Percentiles rank a stretch among this genome's conserved stretches.
These are phyloP conservation scores for Alternaria infectoria DNA, from an alignment of 2,329 filamentous ascomycete genomes.

Conservation along the genomic window DNA sequence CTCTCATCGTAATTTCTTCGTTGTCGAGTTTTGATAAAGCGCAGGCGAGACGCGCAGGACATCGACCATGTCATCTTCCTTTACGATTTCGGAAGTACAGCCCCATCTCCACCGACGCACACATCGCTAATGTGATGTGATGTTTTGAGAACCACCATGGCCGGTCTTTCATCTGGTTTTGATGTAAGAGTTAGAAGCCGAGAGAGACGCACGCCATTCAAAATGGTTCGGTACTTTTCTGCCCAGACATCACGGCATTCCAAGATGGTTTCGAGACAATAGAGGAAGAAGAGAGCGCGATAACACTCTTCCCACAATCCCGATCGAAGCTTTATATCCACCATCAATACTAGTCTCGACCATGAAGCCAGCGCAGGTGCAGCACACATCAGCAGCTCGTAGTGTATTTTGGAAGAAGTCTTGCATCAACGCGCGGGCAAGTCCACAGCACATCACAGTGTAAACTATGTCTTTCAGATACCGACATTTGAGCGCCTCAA, in stretches of 20 bases:
- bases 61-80: no score
- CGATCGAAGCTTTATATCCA: not conserved
- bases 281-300: not conserved
- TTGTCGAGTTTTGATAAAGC: not conserved
- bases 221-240: no score
- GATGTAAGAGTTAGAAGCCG: no score
- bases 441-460: not conserved
- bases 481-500: not conserved
- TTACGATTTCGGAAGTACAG: no score
- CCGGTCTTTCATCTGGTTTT: no score
- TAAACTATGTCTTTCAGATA: not conserved
- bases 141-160: no score
- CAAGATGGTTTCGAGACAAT: no score
- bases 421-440: not conserved
- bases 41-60: not conserved
- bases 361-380: fast-evolving
- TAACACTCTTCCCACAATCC: not conserved
- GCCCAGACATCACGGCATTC: no score
- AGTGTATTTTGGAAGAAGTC: fast-evolving
- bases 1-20: not conserved
- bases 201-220: no score
- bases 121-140: no score
- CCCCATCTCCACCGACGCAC: no score
- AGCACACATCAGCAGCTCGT: not conserved
- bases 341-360: not conserved